Conservation (phyloP, 768 basidiomycete species). For the Amanita thiersii region DNA sequence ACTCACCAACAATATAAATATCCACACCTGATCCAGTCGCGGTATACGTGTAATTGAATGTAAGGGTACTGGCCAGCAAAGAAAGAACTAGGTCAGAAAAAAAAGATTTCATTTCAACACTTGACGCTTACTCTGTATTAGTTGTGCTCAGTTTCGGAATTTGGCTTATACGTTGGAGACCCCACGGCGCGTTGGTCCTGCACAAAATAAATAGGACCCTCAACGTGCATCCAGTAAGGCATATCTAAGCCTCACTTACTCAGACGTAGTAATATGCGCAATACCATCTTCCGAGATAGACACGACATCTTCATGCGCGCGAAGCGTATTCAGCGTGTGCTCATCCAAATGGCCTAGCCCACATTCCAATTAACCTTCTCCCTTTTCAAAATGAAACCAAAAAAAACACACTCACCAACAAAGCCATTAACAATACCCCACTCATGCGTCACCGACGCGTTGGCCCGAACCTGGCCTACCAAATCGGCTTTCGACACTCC, state of each 20-base stretch:
- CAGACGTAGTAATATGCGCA: constrained; percentile 9
- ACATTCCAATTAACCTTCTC: no score
- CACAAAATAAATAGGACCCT: no score
- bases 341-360: no score
- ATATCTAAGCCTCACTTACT: constrained; percentile 11
- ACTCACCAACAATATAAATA: constrained; percentile 34
- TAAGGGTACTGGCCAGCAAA: constrained; percentile 13
- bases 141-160: constrained; percentile 10
- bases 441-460: no score
- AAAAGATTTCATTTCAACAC: not conserved
- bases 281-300: not conserved
- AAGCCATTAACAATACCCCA: no score
- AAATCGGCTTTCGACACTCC: no score
- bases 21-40: constrained; percentile 27
- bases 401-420: no score
- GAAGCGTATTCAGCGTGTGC: no score
- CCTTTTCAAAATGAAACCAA: no score
- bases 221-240: no score
- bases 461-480: no score
- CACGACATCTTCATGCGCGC: no score
- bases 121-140: constrained; percentile 7
- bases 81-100: not conserved
- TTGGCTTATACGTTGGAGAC: constrained; percentile 17
- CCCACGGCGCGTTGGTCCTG: constrained; percentile 23
- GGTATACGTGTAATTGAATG: constrained; percentile 21